Evolutionary conservation across 2,329 filamentous ascomycete genomes (phyloP), one percentile per base, ranked within the genome.

Genomic region (Scedosporium aurantiacum): DNA sequence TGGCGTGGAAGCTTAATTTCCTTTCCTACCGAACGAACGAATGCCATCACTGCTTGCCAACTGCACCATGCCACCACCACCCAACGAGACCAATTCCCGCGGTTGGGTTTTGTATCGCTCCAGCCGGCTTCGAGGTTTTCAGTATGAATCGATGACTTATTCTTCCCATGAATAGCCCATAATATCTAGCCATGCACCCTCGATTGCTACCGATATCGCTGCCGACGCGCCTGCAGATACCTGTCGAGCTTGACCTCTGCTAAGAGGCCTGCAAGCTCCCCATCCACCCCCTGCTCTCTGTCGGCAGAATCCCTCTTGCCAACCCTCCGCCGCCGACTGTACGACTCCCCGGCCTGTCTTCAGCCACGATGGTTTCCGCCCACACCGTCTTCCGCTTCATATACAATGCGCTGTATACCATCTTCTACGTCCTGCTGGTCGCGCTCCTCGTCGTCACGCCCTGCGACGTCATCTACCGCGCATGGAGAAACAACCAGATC

Each of bases 361-460:
- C 61, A 60, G 61, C 63, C 43, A 56, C 67, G 62, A 71, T 68
- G 65, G 77, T 74, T 64, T 71, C 74, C 60, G 68, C 74, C 56
- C 75, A 76, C 66, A 78, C 85, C 64, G 75, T 92, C 69, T 91
- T 89, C 73, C 85, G 86, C 71, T 85, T 96, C 73, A 84, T 92
- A 76, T 96, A 96, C 78, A 86, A 82, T 70, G 84, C 84, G 57
- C 81, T 87, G 66, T 97, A 96, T 74, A 83, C 86, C 63, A 73
- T 91, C 68, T 80, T 97, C 69, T 87, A 87, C 72, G 73, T 93
- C 68, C 70, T 95, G 67, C 83, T 92, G 41, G 73, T 90, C 67
- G 80, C 82, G 61, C 82, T 97, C 61, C 80, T 96, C 50, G 80
- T 93, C 68, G 80, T 95, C 66, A 90, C 90, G 0, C 92, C 92